Conservation (phyloP, 2,329 filamentous ascomycete species). For the Falciphora oryzae region DNA sequence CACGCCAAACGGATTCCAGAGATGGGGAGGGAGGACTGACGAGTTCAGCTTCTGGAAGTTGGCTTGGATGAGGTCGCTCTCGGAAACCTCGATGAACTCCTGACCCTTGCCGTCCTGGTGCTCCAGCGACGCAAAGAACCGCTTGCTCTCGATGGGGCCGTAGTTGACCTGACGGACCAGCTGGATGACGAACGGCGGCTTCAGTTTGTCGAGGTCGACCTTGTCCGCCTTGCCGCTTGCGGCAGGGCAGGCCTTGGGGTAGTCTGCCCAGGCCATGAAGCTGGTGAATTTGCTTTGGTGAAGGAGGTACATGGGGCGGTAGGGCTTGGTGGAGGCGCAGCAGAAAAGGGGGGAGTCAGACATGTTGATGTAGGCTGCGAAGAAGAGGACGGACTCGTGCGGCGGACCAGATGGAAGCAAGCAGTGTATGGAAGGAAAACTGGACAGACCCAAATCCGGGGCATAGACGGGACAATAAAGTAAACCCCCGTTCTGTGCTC, state of each 20-base stretch:
- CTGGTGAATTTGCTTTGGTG: constrained; percentile 21
- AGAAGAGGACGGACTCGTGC: no score
- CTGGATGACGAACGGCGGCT: constrained; percentile 29
- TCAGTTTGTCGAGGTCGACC: constrained; percentile 12
- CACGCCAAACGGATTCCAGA: background rate
- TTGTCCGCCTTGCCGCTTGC: constrained; percentile 15
- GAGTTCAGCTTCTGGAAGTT: constrained; percentile 40
- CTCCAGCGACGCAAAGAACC: constrained; percentile 31
- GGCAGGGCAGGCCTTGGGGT: no score
- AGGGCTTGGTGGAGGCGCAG: constrained; percentile 19
- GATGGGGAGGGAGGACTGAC: constrained; percentile 22
- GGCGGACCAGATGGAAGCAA: no score
- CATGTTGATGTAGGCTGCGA: background rate
- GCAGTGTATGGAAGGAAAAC: no score
- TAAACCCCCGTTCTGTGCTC: no score
- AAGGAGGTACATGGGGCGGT: constrained; percentile 19
- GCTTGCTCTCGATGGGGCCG: constrained; percentile 35
- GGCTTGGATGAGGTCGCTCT: constrained; percentile 31
- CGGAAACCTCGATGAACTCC: constrained; percentile 28
- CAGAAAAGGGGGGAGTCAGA: constrained; percentile 17
- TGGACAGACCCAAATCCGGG: no score
- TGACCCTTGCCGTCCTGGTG: constrained; percentile 2
- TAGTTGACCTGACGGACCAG: constrained; percentile 39
- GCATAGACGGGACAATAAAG: no score
- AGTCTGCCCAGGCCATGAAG: no score